Evolutionary conservation across 768 basidiomycete species (phyloP).

Genomic region (Rhizopogon vinicolor): DNA sequence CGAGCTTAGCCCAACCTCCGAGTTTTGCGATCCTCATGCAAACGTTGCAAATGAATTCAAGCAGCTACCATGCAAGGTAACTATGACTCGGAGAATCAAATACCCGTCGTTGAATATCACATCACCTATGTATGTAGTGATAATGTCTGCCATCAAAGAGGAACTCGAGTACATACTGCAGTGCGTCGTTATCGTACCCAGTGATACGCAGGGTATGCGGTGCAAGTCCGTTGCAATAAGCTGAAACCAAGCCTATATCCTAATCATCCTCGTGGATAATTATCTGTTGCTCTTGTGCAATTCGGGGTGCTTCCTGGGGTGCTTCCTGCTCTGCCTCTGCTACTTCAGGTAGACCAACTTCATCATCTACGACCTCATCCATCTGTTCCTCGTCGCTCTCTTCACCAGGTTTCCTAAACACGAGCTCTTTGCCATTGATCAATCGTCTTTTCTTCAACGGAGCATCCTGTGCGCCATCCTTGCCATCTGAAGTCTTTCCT

Average conservation of each 20-base stretch:
- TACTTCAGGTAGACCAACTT: not conserved
- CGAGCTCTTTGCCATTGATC: slow-evolving; percentile 71
- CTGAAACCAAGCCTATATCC: slow-evolving; percentile 1
- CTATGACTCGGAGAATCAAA: too few relatives aligned
- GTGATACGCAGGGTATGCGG: not conserved
- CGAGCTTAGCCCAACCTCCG: too few relatives aligned
- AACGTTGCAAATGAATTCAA: too few relatives aligned
- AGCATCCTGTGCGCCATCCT: slow-evolving; percentile 25
- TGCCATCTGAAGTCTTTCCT: slow-evolving; percentile 28
- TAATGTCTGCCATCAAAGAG: not conserved
- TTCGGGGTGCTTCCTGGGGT: slow-evolving; percentile 11
- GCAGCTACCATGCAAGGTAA: too few relatives aligned
- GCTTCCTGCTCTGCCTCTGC: not conserved
- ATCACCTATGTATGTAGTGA: too few relatives aligned
- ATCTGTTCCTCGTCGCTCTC: slow-evolving; percentile 36
- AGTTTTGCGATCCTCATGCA: too few relatives aligned
- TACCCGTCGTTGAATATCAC: too few relatives aligned
- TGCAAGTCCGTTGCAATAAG: not conserved
- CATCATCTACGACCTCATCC: slow-evolving; percentile 1
- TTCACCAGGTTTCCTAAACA: slow-evolving; percentile 51
- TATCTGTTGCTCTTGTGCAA: slow-evolving; percentile 35
- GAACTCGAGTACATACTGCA: not conserved
- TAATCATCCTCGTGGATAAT: slow-evolving; percentile 50
- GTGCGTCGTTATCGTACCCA: not conserved
- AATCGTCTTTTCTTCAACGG: slow-evolving; percentile 79